phyloP scores from a whole-genome alignment of 148 eudicot genomes.

The Pouteria glomerata region DNA sequence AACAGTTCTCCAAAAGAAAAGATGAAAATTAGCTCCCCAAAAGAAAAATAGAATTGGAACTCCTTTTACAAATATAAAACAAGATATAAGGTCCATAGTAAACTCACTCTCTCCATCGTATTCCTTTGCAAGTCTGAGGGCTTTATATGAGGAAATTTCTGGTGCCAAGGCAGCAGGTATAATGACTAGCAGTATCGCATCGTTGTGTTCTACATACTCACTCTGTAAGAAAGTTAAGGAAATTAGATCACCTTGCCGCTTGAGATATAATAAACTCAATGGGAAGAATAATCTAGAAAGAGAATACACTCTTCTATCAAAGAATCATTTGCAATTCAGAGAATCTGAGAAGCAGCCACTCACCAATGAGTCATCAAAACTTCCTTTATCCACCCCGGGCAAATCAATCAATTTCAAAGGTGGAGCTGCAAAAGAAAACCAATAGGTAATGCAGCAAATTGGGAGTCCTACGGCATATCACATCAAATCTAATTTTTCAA shows the following conservation, averaged over 20 bases:
- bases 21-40: too few species aligned
- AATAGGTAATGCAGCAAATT: not conserved
- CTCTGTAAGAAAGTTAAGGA: conserved; percentile 39
- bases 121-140: conserved; percentile 90
- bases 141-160: conserved; percentile 76
- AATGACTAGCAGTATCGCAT: conserved; percentile 84
- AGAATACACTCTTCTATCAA: not conserved
- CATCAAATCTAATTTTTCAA: not conserved
- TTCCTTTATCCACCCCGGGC: conserved; percentile 95
- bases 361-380: conserved; percentile 84
- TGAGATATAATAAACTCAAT: conserved; percentile 1
- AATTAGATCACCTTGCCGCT: conserved; percentile 16
- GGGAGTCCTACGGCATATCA: not conserved
- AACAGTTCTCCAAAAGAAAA: too few species aligned
- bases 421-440: conserved; percentile 53
- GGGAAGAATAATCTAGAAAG: conserved; percentile 5
- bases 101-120: conserved; percentile 79
- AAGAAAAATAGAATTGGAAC: not conserved
- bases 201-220: conserved; percentile 81
- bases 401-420: conserved; percentile 85
- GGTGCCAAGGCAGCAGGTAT: conserved; percentile 91
- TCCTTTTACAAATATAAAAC: not conserved
- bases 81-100: conserved; percentile 15
- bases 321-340: not conserved
- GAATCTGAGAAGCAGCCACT: conserved; percentile 24